Evolutionary conservation across 176 grass and related monocot species (phyloP).

Genomic region (Bothriochloa decipiens): DNA sequence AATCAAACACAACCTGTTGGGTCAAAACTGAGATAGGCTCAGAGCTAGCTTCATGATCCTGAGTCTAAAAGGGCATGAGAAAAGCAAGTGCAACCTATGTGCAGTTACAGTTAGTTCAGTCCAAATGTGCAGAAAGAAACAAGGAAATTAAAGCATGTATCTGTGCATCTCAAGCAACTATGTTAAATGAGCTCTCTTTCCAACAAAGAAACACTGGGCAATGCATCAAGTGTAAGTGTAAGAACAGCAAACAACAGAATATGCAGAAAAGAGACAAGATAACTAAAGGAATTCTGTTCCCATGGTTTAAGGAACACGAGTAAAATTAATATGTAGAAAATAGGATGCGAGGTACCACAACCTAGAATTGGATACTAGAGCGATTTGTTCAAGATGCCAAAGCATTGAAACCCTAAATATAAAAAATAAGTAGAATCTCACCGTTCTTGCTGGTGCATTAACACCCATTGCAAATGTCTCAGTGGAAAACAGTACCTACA

Average conservation of each 20-base stretch:
- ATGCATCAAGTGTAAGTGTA: slow-evolving; percentile 29
- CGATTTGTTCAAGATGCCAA: slow-evolving; percentile 15
- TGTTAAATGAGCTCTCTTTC: slow-evolving; percentile 22
- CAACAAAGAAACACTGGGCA: slow-evolving; percentile 18
- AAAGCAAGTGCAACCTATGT: slow-evolving; percentile 25
- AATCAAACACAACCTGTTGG: slow-evolving; percentile 91
- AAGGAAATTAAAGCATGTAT: slow-evolving; percentile 16
- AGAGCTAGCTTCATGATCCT: slow-evolving; percentile 28
- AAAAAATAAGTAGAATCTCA: slow-evolving; percentile 47
- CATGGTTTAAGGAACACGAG: slow-evolving; percentile 18
- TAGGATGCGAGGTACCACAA: neutral
- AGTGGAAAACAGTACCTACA: slow-evolving; percentile 92
- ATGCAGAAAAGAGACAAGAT: neutral
- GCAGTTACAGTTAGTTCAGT: slow-evolving; percentile 27
- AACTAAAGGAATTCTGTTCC: neutral
- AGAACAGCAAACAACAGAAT: slow-evolving; percentile 31
- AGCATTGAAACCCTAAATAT: slow-evolving; percentile 19
- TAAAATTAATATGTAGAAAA: neutral
- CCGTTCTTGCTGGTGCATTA: slow-evolving; percentile 95
- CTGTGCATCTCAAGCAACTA: slow-evolving; percentile 5
- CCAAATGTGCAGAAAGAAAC: slow-evolving; percentile 23
- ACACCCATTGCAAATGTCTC: slow-evolving; percentile 99
- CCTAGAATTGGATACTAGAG: neutral
- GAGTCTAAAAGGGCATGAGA: slow-evolving; percentile 24
- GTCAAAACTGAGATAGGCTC: slow-evolving; percentile 42